Evolutionary conservation across 305 asterid genomes (phyloP).

Genomic region (Fraxinus velutina): DNA sequence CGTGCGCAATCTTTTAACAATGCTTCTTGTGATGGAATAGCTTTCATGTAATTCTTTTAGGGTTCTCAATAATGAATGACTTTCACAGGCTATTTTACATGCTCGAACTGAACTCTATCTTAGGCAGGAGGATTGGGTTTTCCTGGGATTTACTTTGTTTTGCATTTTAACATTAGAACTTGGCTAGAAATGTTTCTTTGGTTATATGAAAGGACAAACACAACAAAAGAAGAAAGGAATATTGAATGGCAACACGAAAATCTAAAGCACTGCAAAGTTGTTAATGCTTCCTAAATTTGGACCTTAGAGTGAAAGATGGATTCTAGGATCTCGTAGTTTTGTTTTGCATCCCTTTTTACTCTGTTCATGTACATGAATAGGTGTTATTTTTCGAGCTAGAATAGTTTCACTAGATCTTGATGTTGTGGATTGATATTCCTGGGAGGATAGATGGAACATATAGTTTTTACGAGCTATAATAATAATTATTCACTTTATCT

Average conservation of each 20-base stretch:
- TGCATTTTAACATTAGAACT: slow-evolving; percentile 9
- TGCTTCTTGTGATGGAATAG: background rate
- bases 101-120: background rate
- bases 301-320: background rate
- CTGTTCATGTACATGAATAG: background rate
- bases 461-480: background rate
- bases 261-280: background rate
- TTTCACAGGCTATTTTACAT: background rate
- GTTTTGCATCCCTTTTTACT: background rate
- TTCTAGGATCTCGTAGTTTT: background rate
- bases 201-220: background rate
- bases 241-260: background rate
- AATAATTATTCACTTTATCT: background rate
- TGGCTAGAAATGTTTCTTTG: background rate
- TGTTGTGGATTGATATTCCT: slow-evolving; percentile 1
- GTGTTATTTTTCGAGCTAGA: background rate
- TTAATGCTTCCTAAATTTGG: background rate
- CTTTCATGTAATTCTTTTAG: background rate
- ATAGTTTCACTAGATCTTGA: background rate
- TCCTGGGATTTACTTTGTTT: background rate
- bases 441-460: background rate
- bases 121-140: background rate
- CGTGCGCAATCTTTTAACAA: background rate
- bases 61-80: background rate
- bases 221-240: background rate